Evolutionary conservation across 2,329 filamentous ascomycete genomes (phyloP), one percentile per base, ranked within the genome.

Genomic region (Tolypocladium ophioglossoides): DNA sequence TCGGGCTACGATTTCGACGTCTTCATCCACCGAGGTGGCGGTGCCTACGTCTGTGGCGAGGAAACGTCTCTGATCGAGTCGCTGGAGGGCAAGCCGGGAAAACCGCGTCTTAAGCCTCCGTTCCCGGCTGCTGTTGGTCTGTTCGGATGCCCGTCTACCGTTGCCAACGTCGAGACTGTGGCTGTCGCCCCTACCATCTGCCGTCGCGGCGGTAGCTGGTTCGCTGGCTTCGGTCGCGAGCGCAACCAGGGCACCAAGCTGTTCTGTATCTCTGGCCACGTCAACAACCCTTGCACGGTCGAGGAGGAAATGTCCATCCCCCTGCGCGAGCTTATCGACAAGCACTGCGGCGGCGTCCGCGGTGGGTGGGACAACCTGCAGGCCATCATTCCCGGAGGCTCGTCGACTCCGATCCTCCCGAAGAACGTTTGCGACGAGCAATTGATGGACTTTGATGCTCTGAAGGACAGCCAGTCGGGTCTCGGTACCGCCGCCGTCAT

Each of bases 231-330:
- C 68, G 94, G 94, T 52, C 91, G 94, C 63, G 92, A 97, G 77
- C 86, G 94, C 62, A 99, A 99, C 76, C 82, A 90, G 64, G 94
- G 94, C 66, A 99, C 94, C 60, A 99, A 99, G 80, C 87, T 99
- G 44, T 99, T 87, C 79, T 96, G 91, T 73, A 97, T 99, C 70
- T 97, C 92, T 53, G 94, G 94, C 32, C 90, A 97, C 72, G 94
- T 99, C 77, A 99, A 99, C 82, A 95, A 97, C 78, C 94, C 94
- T 53, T 90, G 84, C 72, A 97, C 94, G 1, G 94, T 99, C 57
- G 94, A 99, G 74, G 94, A 99, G 76, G 94, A 99, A 76, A 99
- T 99, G 94, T 95, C 89, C 52, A 99, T 99, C 63, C 87, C 94
- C 46, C 83, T 99, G 57, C 86, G 89, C 47, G 94, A 99, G 74